Evolutionary conservation across 2,329 filamentous ascomycete genomes (phyloP), one percentile per base, ranked within the genome.

Genomic region (Tetracladium maxilliforme): DNA sequence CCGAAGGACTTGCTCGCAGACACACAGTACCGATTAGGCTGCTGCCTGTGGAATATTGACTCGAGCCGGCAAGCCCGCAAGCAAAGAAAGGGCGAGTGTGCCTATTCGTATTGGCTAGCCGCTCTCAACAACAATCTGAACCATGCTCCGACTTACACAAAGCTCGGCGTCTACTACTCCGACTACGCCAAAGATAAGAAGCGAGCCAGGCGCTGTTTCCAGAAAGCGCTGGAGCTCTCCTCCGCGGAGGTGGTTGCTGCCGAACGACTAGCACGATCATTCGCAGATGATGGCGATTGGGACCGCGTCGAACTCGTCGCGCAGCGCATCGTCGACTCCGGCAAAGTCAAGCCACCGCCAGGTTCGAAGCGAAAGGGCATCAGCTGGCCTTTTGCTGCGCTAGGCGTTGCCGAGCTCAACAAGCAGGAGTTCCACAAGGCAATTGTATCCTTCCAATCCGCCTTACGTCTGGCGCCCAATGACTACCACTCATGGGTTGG

Each of bases 401-500:
- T 98, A 3, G 90, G 92, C 14, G 83, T 93, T 10, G 87, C 92
- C 2, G 83, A 95, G 47, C 67, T 95, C 45, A 94, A 92, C 52
- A 90, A 83, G 45, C 83, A 92, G 44, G 83, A 92, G 31, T 95
- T 87, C 39, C 60, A 74, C 36, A 79, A 82, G 44, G 84, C 84
- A 18, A 84, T 95, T 27, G 74, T 87, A 7, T 92, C 83, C 0
- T 98, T 95, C 47, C 80, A 95, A 42, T 72, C 82, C 3, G 86
- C 90, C 8, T 58, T 98, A 17, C 67, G 87, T 26, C 80, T 93
- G 23, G 70, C 73, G 3, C 83, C 86, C 0, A 60, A 75, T 21
- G 83, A 95, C 48, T 95, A 95, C 42, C 79, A 98, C 51, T 92
- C 82, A 1, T 98, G 87, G 71, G 80, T 98, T 14, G 90, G 90